These are phyloP conservation scores for Lactifluus echinatus DNA, from an alignment of 768 basidiomycete species.

Conservation along the genomic window DNA sequence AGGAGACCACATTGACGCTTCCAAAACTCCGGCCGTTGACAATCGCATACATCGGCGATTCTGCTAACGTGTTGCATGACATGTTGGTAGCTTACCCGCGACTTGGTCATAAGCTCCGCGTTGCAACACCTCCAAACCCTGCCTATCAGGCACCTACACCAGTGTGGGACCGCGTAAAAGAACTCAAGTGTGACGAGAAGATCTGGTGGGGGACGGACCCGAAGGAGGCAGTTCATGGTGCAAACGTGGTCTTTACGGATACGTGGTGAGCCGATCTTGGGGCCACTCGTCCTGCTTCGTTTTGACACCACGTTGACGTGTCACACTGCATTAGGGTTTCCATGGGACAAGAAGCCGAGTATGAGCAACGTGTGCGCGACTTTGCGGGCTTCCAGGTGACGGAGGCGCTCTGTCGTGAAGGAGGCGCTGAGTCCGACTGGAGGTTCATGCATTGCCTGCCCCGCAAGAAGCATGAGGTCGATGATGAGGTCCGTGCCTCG, in stretches of 20 bases:
- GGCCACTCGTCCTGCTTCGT: background rate
- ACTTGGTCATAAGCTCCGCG: slow-evolving; percentile 75
- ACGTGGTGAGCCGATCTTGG: slow-evolving; percentile 61
- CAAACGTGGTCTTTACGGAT: slow-evolving; percentile 95
- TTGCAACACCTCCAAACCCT: slow-evolving; percentile 65
- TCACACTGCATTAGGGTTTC: slow-evolving; percentile 61
- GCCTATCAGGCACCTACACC: slow-evolving; percentile 56
- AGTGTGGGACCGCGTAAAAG: slow-evolving; percentile 77
- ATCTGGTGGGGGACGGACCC: slow-evolving; percentile 76
- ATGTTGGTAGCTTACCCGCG: slow-evolving; percentile 95
- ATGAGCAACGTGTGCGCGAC: slow-evolving; percentile 72
- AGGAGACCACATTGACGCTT: slow-evolving; percentile 26
- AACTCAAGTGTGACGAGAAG: slow-evolving; percentile 60
- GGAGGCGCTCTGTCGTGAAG: slow-evolving; percentile 69
- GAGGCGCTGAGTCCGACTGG: slow-evolving; percentile 82
- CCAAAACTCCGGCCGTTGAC: slow-evolving; percentile 69
- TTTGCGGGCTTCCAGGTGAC: slow-evolving; percentile 95
- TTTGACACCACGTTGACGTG: background rate
- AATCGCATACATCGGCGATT: slow-evolving; percentile 89
- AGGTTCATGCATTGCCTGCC: slow-evolving; percentile 96
- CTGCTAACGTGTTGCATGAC: slow-evolving; percentile 92
- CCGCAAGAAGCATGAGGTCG: slow-evolving; percentile 86
- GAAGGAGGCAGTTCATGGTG: slow-evolving; percentile 76
- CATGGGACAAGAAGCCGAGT: slow-evolving; percentile 97
- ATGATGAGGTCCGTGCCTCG: slow-evolving; percentile 63